phyloP scores from a whole-genome alignment of 768 basidiomycete species.

The Mycena filopes region DNA sequence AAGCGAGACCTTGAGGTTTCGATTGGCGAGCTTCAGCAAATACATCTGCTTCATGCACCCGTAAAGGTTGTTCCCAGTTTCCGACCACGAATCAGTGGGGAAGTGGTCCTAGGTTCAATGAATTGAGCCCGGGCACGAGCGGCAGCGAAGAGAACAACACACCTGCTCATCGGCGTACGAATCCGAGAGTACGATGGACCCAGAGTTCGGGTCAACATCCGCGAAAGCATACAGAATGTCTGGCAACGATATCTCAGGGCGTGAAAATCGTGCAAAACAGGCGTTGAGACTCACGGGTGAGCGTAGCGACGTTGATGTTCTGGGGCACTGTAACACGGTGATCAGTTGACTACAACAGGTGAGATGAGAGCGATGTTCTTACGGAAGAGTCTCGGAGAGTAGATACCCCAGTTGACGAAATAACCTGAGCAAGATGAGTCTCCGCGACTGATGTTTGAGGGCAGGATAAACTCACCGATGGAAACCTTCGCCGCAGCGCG shows the following conservation, averaged over 20 bases:
- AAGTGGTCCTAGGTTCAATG: slow-evolving; percentile 68
- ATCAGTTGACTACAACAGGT: slow-evolving; percentile 2
- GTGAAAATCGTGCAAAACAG: too few relatives aligned
- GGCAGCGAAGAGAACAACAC: slow-evolving; percentile 2
- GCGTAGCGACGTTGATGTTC: slow-evolving; percentile 63
- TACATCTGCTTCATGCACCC: slow-evolving; percentile 83
- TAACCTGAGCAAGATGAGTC: slow-evolving; percentile 49
- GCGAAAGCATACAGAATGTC: slow-evolving; percentile 84
- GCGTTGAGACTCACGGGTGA: slow-evolving; percentile 66
- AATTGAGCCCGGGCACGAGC: slow-evolving; percentile 9
- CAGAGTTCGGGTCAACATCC: slow-evolving; percentile 70
- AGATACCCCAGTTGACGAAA: slow-evolving; percentile 75
- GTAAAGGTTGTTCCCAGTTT: slow-evolving; percentile 81
- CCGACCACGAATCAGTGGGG: slow-evolving; percentile 78
- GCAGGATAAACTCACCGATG: slow-evolving; percentile 30
- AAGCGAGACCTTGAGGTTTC: slow-evolving; percentile 63
- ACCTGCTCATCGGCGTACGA: slow-evolving; percentile 79
- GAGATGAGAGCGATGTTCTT: slow-evolving; percentile 31
- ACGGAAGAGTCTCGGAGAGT: slow-evolving; percentile 65
- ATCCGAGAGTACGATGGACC: slow-evolving; percentile 75
- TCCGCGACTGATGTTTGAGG: neutral
- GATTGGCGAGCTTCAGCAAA: slow-evolving; percentile 68
- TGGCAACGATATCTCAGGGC: slow-evolving; percentile 36
- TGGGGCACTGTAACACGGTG: slow-evolving; percentile 62
- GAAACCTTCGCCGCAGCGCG: slow-evolving; percentile 52